Evolutionary conservation across 2,329 filamentous ascomycete genomes (phyloP).

Genomic region (Aspergillus quadricinctus): DNA sequence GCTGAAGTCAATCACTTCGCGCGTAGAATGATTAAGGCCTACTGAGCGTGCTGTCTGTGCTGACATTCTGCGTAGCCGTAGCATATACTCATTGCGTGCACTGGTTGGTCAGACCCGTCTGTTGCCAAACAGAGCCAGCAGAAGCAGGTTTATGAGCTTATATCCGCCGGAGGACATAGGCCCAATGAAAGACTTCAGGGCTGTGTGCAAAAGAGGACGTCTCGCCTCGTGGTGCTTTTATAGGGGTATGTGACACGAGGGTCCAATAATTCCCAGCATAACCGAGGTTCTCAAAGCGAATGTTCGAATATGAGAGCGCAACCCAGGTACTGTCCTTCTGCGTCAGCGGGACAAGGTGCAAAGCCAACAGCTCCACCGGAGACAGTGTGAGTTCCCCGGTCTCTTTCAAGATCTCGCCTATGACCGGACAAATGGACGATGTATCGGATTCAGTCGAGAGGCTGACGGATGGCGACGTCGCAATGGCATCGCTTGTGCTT

Average conservation of each 20-base stretch:
- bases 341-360: slow-evolving; percentile 30
- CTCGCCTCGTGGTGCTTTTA: slow-evolving; percentile 29
- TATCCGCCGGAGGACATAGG: slow-evolving; percentile 29
- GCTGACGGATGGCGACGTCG: slow-evolving; percentile 19
- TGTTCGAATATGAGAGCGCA: slow-evolving; percentile 30
- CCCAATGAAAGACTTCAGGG: slow-evolving; percentile 34
- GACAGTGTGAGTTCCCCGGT: slow-evolving; percentile 16
- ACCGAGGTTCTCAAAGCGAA: slow-evolving; percentile 28
- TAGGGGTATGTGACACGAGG: slow-evolving; percentile 22
- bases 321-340: slow-evolving; percentile 26
- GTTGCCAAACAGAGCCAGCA: neutral
- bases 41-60: neutral
- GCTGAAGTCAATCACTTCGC: neutral
- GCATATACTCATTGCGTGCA: neutral
- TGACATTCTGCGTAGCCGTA: neutral
- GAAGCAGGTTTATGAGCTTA: slow-evolving; percentile 8
- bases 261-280: slow-evolving; percentile 24
- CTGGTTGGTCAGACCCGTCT: neutral
- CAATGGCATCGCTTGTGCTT: slow-evolving; percentile 36
- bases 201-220: slow-evolving; percentile 24
- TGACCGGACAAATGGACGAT: slow-evolving; percentile 16
- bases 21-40: neutral
- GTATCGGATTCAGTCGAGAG: slow-evolving; percentile 10
- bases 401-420: slow-evolving; percentile 13
- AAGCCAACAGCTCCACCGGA: slow-evolving; percentile 31